Evolutionary conservation across 257 asterid species (phyloP).

Genomic region (Nicotiana attenuata): DNA sequence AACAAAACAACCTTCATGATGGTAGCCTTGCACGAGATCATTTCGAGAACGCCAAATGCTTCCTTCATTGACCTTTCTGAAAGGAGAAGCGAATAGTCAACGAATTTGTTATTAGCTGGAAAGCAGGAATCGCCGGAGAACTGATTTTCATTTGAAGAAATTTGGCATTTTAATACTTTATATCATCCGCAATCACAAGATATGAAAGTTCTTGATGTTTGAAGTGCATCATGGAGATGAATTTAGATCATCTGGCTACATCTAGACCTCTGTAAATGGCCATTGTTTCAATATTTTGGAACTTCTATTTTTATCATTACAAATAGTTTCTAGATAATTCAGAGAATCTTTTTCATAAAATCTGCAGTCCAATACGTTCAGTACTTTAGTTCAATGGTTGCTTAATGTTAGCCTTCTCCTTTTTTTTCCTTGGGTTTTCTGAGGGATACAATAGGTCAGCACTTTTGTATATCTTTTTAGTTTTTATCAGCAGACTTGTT

Average conservation of each 20-base stretch:
- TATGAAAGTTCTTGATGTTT: too few relatives aligned
- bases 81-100: too few relatives aligned
- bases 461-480: neutral
- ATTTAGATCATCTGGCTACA: neutral
- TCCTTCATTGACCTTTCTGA: too few relatives aligned
- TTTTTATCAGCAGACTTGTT: neutral
- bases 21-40: too few relatives aligned
- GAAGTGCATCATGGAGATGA: too few relatives aligned
- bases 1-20: too few relatives aligned
- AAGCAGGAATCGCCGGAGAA: too few relatives aligned
- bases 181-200: too few relatives aligned
- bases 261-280: neutral
- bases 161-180: too few relatives aligned
- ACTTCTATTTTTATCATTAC: neutral
- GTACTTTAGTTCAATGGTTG: neutral
- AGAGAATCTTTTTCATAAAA: neutral
- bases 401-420: neutral
- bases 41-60: too few relatives aligned
- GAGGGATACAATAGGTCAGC: neutral
- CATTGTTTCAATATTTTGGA: neutral
- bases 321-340: neutral
- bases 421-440: neutral
- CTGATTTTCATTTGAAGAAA: too few relatives aligned
- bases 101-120: too few relatives aligned
- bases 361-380: neutral